Evolutionary conservation across 495 filamentous ascomycete genomes (phyloP), one percentile per base, ranked within the genome.

Genomic region (Lepraria neglecta): DNA sequence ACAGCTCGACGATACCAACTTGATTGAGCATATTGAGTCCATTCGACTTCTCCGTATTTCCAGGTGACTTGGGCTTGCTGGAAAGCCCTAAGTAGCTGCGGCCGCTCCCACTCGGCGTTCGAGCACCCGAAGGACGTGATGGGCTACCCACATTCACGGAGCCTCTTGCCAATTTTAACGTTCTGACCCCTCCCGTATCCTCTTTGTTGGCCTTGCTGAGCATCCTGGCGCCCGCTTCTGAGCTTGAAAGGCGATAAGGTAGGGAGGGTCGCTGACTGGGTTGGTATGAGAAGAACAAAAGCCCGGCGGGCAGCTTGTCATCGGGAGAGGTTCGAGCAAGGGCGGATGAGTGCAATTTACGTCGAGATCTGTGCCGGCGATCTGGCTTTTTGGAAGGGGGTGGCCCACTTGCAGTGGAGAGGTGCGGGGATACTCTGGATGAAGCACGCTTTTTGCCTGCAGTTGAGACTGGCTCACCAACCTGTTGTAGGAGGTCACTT

Each of bases 111-210:
- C 60, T 67, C 11, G 61, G 64, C n/a, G 64, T 66, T 5, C 64
- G 61, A 30, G 51, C 30, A 31, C 46, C 54, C n/a, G 56, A n/a
- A 11, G 59, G 64, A n/a, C 75, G 73, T 2, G 74, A 71, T 9
- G 79, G 80, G 56, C 75, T 81, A 30, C 73, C 65, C 30, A 75
- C 70, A 60, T 68, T 79, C 55, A 83, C 75, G 24, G 78, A 81
- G 44, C 82, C 84, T 38, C 84, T 75, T 4, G 86, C 82, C 51
- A 89, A 74, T 60, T 80, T 83, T 38, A 88, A 72, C 15, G 83
- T 88, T 60, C 82, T 88, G 58, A 87, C 76, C 27, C 68, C 68
- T 31, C 63, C 73, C n/a, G 76, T 73, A 48, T 86, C 74, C 19
- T 80, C 80, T 35, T 66, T 66, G 30, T 50, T 64, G 42, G 77